Conservation (phyloP, 352 stramenopile species). For the Albugo laibachii region DNA sequence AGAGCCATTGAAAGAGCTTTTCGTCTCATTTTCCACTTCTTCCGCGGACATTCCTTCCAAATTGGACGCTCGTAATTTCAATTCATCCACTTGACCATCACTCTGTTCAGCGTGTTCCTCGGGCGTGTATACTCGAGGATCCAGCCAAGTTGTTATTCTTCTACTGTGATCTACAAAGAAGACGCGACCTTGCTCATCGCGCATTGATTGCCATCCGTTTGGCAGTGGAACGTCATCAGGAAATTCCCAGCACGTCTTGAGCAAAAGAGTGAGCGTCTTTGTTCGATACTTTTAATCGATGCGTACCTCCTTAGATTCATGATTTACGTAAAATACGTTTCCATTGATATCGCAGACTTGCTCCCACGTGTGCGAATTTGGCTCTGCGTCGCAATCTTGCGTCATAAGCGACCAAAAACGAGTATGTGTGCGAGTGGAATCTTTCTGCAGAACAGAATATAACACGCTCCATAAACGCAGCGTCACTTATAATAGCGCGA, state of each 20-base stretch:
- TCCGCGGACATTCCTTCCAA: background rate
- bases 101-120: background rate
- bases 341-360: conserved; percentile 62
- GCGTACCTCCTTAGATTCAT: conserved; percentile 45
- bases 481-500: no score
- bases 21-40: background rate
- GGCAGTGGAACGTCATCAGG: conserved; percentile 45
- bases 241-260: conserved; percentile 61
- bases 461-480: no score
- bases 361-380: conserved; percentile 27
- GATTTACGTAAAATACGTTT: conserved; percentile 76
- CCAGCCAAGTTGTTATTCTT: conserved; percentile 55
- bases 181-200: conserved; percentile 41
- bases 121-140: conserved; percentile 27
- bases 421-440: no score
- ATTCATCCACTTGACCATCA: background rate
- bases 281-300: no score
- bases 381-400: background rate
- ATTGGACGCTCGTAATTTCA: background rate
- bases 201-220: conserved; percentile 59
- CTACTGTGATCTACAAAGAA: conserved; percentile 76
- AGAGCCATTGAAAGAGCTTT: background rate
- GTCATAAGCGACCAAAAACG: no score
- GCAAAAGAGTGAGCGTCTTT: background rate
- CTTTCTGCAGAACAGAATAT: no score